Percentiles rank a stretch among this genome's conserved stretches.
Evolutionary conservation across 495 filamentous ascomycete genomes (phyloP).

Genomic region (Aspergillus avenaceus): DNA sequence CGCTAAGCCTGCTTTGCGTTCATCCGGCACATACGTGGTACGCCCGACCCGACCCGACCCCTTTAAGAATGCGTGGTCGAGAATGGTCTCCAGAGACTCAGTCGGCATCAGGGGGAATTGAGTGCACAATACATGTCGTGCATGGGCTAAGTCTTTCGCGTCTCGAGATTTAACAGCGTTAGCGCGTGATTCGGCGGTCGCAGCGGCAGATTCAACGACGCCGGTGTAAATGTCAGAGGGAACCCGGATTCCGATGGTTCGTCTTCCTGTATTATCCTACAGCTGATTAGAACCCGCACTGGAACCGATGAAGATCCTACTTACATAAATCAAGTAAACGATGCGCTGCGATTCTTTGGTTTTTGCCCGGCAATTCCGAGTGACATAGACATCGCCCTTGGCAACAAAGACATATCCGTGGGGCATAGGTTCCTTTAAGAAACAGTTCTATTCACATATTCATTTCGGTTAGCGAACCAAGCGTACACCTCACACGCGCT

Average conservation of each 20-base stretch:
- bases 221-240: constrained; percentile 32
- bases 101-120: constrained; percentile 44
- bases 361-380: constrained; percentile 41
- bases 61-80: constrained; percentile 46
- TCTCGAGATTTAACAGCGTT: constrained; percentile 35
- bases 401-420: constrained; percentile 45
- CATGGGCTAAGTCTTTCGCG: constrained; percentile 25
- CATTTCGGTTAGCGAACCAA: constrained; percentile 1
- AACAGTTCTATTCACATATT: constrained; percentile 29
- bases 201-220: constrained; percentile 26
- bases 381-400: constrained; percentile 50
- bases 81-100: constrained; percentile 27
- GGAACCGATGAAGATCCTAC: background rate
- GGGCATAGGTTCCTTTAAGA: constrained; percentile 18
- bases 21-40: constrained; percentile 27
- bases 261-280: constrained; percentile 32
- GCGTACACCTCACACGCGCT: background rate
- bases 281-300: background rate
- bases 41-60: constrained; percentile 49
- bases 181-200: constrained; percentile 37
- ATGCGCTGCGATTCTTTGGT: constrained; percentile 36
- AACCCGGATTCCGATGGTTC: constrained; percentile 42
- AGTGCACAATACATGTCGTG: constrained; percentile 25
- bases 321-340: constrained; percentile 44
- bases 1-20: constrained; percentile 36